Evolutionary conservation across 352 stramenopile species (phyloP), one percentile per base, ranked within the genome.

Genomic region (Thraustotheca clavata): DNA sequence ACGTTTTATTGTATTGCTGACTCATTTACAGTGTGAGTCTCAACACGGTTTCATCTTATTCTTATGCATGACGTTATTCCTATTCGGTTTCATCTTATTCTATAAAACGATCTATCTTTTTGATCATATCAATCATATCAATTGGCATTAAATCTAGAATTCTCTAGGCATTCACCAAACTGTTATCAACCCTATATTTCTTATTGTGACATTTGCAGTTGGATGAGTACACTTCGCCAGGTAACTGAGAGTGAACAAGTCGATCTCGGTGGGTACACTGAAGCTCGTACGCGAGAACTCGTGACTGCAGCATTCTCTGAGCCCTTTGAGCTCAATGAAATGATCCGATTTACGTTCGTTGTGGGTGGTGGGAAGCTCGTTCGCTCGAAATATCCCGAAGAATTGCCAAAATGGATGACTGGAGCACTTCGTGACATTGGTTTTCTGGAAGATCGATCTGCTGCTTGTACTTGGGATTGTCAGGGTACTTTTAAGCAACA

Each of bases 301-400:
- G 49, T 67, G 18, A 54, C 43, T 18, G 67, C 55, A 16, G 41
- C 69, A 11, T 52, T 72, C 31, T 32, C 34, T 4, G 38, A 29
- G 14, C 26, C 80, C 18, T 90, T 94, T 65, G 48, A 75, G 52
- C 71, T 75, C 9, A 34, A 50, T 2, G 55, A 73, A 18, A 91
- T 89, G 84, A 86, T 91, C 9, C 54, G 54, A 36, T 62, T 62
- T 26, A 62, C 54, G 14, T 80, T 94, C 39, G 62, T 89, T 6
- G 75, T 79, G 1, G 84, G 84, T 35, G 84, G 73, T 5, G 82
- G 82, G 11, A 94, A 91, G 69, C 59, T 76, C 52, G 73, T 67
- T 7, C 67, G 82, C 54, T 52, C 75, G 67, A 84, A 80, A 52
- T 94, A 91, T 61, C 72, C 91, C 47, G 73, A 76, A 9, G 59